Evolutionary conservation across 2,329 filamentous ascomycete species (phyloP), one percentile per base, ranked within the genome.

Genomic region (Acephala macrosclerotiorum): DNA sequence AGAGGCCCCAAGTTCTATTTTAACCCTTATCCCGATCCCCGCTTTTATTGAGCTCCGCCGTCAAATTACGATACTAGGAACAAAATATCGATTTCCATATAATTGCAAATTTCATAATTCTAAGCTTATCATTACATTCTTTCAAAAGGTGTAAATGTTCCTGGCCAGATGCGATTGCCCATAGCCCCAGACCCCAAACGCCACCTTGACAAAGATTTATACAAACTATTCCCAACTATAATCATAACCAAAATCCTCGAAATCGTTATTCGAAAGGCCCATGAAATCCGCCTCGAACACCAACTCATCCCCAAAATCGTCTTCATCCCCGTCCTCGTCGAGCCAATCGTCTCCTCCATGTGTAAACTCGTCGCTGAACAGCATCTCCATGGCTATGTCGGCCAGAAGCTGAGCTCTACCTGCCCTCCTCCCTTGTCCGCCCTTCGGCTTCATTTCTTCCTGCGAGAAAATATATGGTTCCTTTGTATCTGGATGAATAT

Each of bases 1-100:
- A 78, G 83, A 87, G 29, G 29, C 9, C 4, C 29, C 4, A 33
- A 9, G 29, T 33, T 33, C 29, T 5, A 33, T 5, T 9, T 5
- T 33, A 33, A 5, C 9, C 29, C 9, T 33, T 9, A 33, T 33
- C n/a, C n/a, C n/a, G n/a, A n/a, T n/a, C n/a, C n/a, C n/a, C n/a
- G n/a, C n/a, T n/a, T n/a, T n/a, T n/a, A n/a, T n/a, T n/a, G 9
- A 33, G 29, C 9, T 33, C 4, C 29, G 29, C 9, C 4, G 29
- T 33, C 29, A 33, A 33, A 9, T 33, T 33, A 9, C 29, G 29
- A 33, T 33, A 33, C 9, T 9, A 33, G 4, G 29, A 5, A 33
- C 4, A 33, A 33, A 9, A 33, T 9, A 33, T 33, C 9, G 4
- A 33, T 33, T 33, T 9, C 4, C 4, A 33, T 33, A 33, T 9